Conservation (phyloP, 139 green algal genomes). For the Zygnema circumcarinatum region DNA sequence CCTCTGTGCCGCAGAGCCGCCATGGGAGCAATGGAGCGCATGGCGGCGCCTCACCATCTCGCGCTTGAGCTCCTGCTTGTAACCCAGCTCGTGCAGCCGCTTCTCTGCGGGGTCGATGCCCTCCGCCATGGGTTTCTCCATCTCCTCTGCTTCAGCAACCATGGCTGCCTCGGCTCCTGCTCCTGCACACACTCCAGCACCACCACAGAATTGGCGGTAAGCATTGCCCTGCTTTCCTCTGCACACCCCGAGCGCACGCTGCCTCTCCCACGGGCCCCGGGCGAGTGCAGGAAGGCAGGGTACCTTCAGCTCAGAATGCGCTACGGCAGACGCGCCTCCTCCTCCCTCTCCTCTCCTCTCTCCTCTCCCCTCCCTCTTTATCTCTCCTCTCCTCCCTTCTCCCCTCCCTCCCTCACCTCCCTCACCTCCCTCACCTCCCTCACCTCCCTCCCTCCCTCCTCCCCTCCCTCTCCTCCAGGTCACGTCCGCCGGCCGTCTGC, state of each 20-base stretch:
- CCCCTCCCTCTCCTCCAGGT: neutral
- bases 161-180: too few relatives aligned
- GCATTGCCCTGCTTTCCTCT: too few relatives aligned
- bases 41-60: constrained; percentile 15
- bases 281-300: too few relatives aligned
- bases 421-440: neutral
- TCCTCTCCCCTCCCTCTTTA: neutral
- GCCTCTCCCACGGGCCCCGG: too few relatives aligned
- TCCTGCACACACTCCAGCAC: too few relatives aligned
- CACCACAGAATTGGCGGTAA: too few relatives aligned
- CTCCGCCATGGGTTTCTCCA: too few relatives aligned
- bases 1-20: neutral
- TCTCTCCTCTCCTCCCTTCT: neutral
- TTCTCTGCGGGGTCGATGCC: constrained; percentile 1
- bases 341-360: neutral
- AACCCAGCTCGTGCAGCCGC: constrained; percentile 13
- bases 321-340: too few relatives aligned
- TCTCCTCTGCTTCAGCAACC: too few relatives aligned
- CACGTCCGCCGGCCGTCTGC: too few relatives aligned
- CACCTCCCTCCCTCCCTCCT: neutral
- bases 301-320: too few relatives aligned
- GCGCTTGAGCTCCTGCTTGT: constrained; percentile 32
- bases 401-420: neutral
- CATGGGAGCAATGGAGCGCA: neutral
- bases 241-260: too few relatives aligned